phyloP scores from a whole-genome alignment of 2,329 filamentous ascomycete genomes.

The Exophiala sideris region DNA sequence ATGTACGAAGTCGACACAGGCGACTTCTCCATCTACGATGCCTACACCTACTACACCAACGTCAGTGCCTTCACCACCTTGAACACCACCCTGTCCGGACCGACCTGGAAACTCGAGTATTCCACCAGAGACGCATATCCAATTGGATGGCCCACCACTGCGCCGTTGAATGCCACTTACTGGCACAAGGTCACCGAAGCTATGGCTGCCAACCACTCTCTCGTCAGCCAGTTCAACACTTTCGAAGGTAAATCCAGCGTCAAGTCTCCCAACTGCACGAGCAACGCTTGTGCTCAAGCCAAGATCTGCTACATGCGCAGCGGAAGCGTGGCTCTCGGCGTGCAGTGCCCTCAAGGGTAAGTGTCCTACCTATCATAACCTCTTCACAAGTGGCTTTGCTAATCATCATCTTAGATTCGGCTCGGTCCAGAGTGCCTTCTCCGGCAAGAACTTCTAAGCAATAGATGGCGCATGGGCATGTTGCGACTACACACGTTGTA shows the following conservation, averaged over 20 bases:
- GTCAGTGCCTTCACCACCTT: slow-evolving; percentile 45
- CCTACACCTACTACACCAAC: slow-evolving; percentile 53
- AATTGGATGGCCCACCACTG: slow-evolving; percentile 45
- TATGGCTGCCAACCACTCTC: slow-evolving; percentile 50
- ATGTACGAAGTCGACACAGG: slow-evolving; percentile 56
- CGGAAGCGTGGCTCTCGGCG: slow-evolving; percentile 52
- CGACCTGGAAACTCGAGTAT: slow-evolving; percentile 51
- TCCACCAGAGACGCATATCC: slow-evolving; percentile 51
- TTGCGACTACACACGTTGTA: background rate
- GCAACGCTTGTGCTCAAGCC: slow-evolving; percentile 48
- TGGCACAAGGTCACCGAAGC: slow-evolving; percentile 58
- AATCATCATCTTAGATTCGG: slow-evolving; percentile 5
- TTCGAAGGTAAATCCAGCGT: slow-evolving; percentile 53
- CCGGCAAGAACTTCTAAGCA: slow-evolving; percentile 15
- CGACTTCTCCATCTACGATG: slow-evolving; percentile 53
- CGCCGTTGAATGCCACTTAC: slow-evolving; percentile 57
- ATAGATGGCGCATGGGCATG: background rate
- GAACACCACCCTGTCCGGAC: slow-evolving; percentile 38
- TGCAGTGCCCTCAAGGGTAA: slow-evolving; percentile 51
- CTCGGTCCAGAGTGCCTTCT: slow-evolving; percentile 21
- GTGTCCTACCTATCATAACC: slow-evolving; percentile 4
- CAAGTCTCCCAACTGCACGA: slow-evolving; percentile 52
- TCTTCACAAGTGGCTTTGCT: background rate
- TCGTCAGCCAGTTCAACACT: slow-evolving; percentile 52
- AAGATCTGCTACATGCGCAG: slow-evolving; percentile 60